These are phyloP conservation scores for Hypoxylon fragiforme DNA, from an alignment of 495 filamentous ascomycete genomes.

Conservation along the genomic window DNA sequence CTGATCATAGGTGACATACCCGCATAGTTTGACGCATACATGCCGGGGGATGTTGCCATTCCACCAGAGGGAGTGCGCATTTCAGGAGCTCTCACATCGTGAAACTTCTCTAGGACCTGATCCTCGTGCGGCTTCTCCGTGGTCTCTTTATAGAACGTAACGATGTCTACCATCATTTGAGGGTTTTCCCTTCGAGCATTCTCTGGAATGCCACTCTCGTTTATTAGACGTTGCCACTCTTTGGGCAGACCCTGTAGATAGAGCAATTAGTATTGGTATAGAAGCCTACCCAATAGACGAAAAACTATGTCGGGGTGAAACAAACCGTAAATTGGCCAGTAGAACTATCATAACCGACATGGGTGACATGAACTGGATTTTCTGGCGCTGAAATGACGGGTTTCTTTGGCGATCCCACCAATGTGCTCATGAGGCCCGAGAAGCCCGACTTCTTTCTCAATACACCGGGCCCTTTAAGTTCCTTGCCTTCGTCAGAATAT, in stretches of 20 bases:
- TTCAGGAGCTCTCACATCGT: conserved; percentile 71
- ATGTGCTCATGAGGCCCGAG: conserved; percentile 90
- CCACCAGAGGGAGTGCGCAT: conserved; percentile 51
- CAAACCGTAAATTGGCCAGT: conserved; percentile 95
- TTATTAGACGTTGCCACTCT: conserved; percentile 94
- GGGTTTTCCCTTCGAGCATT: conserved; percentile 95
- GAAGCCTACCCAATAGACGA: conserved; percentile 13
- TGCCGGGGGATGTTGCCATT: conserved; percentile 47
- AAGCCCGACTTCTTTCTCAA: conserved; percentile 91
- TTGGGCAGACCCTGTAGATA: conserved; percentile 79
- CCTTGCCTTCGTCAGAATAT: conserved; percentile 80
- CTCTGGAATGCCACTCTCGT: conserved; percentile 94
- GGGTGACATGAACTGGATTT: conserved; percentile 96
- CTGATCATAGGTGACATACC: conserved; percentile 69
- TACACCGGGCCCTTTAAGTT: conserved; percentile 56
- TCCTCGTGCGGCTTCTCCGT: conserved; percentile 78
- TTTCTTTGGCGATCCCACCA: conserved; percentile 86
- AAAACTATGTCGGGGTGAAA: conserved; percentile 27
- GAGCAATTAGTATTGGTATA: conserved; percentile 15
- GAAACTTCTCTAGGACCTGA: conserved; percentile 93
- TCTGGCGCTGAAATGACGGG: conserved; percentile 94
- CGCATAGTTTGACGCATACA: conserved; percentile 54
- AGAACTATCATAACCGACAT: conserved; percentile 95
- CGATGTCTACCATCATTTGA: conserved; percentile 90
- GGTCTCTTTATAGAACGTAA: conserved; percentile 95